These are phyloP conservation scores for Dissoconium aciculare DNA, from an alignment of 2,329 filamentous ascomycete species.

Conservation along the genomic window DNA sequence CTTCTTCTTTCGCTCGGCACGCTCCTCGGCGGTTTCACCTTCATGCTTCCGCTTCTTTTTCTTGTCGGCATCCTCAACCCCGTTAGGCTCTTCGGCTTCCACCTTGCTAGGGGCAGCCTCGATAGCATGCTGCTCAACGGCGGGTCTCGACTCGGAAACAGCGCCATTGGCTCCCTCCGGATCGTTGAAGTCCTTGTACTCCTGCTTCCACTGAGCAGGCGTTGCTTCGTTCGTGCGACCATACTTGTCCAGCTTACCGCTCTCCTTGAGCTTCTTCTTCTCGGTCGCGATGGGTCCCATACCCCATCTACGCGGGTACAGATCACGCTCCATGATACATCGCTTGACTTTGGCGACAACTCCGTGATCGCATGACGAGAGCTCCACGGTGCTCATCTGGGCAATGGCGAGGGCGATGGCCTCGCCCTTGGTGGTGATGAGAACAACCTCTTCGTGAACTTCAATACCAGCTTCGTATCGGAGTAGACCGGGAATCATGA, in stretches of 20 bases:
- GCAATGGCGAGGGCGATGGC: constrained; percentile 92
- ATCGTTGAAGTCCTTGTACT: constrained; percentile 80
- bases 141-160: constrained; percentile 6
- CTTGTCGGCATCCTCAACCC: constrained; percentile 20
- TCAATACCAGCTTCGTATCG: constrained; percentile 88
- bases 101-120: constrained; percentile 25
- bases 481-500: constrained; percentile 93
- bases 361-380: constrained; percentile 92
- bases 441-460: constrained; percentile 85
- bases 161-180: constrained; percentile 21
- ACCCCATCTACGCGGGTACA: constrained; percentile 94
- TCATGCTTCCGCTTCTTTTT: constrained; percentile 37
- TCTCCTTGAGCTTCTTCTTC: constrained; percentile 99
- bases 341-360: constrained; percentile 98
- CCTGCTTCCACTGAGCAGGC: constrained; percentile 78
- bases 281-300: constrained; percentile 82
- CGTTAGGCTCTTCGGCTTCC: constrained; percentile 23
- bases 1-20: constrained; percentile 41
- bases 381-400: constrained; percentile 95
- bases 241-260: constrained; percentile 96
- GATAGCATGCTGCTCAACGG: constrained; percentile 19
- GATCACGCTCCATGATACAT: constrained; percentile 98
- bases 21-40: constrained; percentile 32
- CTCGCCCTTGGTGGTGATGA: constrained; percentile 99
- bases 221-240: constrained; percentile 85